These are phyloP conservation scores for Erodium moschatum DNA, from an alignment of 441 rosid genomes.

Conservation along the genomic window DNA sequence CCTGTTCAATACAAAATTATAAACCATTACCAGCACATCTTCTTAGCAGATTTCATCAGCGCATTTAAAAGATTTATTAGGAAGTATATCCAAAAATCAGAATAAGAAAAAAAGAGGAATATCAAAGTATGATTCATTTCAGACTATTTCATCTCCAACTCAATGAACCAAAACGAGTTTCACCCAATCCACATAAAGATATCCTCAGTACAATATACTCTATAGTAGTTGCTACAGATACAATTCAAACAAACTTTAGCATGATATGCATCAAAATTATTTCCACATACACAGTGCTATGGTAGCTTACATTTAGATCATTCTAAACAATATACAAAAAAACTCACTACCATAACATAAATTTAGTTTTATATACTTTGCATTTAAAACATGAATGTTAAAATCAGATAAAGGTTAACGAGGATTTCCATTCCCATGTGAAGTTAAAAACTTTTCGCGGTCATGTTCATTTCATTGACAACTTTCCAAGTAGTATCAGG, in stretches of 20 bases:
- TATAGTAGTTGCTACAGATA: background rate
- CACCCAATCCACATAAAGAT: background rate
- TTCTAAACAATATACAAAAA: background rate
- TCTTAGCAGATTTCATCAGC: background rate
- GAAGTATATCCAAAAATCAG: background rate
- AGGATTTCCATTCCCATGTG: no score
- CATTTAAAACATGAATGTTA: background rate
- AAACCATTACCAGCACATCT: background rate
- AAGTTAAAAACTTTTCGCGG: no score
- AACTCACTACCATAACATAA: background rate
- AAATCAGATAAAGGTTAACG: background rate
- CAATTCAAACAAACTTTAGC: background rate
- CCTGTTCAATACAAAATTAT: constrained; percentile 36
- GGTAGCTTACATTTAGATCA: background rate
- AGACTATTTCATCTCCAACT: background rate
- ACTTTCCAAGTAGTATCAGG: no score
- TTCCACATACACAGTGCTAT: background rate
- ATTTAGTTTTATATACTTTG: background rate
- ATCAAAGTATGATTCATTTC: no score
- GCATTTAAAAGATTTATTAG: background rate
- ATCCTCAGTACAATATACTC: background rate
- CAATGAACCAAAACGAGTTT: background rate
- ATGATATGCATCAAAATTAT: background rate
- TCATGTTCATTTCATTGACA: no score
- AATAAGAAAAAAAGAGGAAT: no score